Evolutionary conservation across 108 stramenopile genomes (phyloP).

Genomic region (Stephanodiscus minutulus): DNA sequence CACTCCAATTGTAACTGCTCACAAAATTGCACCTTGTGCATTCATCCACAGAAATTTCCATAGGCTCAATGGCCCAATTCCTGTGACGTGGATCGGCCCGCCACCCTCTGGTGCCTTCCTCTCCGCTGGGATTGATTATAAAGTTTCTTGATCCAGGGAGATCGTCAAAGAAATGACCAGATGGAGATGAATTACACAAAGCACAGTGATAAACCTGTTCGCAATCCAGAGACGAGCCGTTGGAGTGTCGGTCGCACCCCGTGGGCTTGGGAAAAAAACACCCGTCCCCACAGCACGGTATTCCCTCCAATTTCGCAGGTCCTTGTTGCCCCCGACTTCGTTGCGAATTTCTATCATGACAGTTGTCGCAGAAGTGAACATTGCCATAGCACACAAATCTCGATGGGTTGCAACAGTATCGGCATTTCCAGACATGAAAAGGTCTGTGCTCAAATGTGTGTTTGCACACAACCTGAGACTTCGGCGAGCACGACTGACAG

Average conservation of each 20-base stretch:
- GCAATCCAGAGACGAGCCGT: slow-evolving; percentile 56
- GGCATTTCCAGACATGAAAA: slow-evolving; percentile 68
- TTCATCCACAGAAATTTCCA: slow-evolving; percentile 45
- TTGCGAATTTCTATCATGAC: slow-evolving; percentile 61
- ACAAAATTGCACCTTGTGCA: slow-evolving; percentile 62
- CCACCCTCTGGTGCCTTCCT: slow-evolving; percentile 54
- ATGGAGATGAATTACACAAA: slow-evolving; percentile 39
- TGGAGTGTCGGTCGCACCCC: slow-evolving; percentile 38
- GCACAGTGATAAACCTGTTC: slow-evolving; percentile 70
- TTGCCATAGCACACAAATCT: slow-evolving; percentile 64
- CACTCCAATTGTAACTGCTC: slow-evolving; percentile 47
- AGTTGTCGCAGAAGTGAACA: slow-evolving; percentile 65
- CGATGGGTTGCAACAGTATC: slow-evolving; percentile 69
- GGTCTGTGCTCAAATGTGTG: slow-evolving; percentile 54
- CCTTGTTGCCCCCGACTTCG: slow-evolving; percentile 35
- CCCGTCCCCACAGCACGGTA: slow-evolving; percentile 55
- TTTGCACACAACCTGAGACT: slow-evolving; percentile 51
- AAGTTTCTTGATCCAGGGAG: slow-evolving; percentile 61
- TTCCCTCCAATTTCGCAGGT: slow-evolving; percentile 29
- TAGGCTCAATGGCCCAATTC: slow-evolving; percentile 49
- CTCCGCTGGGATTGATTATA: slow-evolving; percentile 64
- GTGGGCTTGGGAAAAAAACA: slow-evolving; percentile 62
- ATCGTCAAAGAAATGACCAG: slow-evolving; percentile 2
- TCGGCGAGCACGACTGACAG: slow-evolving; percentile 59
- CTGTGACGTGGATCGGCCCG: slow-evolving; percentile 1